Evolutionary conservation across 164 flowering plant genomes (phyloP), one percentile per base, ranked within the genome.

Genomic region (Stephania yunnanensis): DNA sequence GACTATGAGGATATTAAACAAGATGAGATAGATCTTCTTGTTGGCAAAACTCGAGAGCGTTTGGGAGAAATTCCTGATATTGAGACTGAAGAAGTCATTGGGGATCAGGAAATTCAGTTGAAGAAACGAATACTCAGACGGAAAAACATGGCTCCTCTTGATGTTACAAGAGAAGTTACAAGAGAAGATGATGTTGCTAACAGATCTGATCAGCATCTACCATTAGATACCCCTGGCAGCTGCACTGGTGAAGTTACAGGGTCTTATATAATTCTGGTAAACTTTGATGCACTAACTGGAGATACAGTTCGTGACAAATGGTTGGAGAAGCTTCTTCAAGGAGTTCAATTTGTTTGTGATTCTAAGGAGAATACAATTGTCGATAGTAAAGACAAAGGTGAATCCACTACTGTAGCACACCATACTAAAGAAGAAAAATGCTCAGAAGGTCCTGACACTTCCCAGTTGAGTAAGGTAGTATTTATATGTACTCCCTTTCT

Each of bases 1-100:
- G 98, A 95, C 76, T 93, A 92, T 77, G 95, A 91, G 79, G 97
- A 95, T 50, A 79, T 74, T 63, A 89, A 87, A 68, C 99, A 95
- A 75, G 89, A 90, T 74, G 97, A 95, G 76, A 91, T 95, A 75
- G 93, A 95, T 83, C 87, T 89, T 75, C 95, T 95, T 72, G 97
- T 95, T 74, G 87, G 90, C 79, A 90, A 95, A 81, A 95, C 99
- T 63, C 70, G 79, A 20, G 76, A 85, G 30, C 84, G 90, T 13
- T 70, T 95, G 58, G 97, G 90, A 46, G 97, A 93, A 65, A 92
- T 92, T 83, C 92, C 89, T 55, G 95, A 95, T 74, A 46, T 95
- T 74, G 93, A 90, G 72, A 55, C 78, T 63, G 95, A 87, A 76
- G 94, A 88, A 22, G 74, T 73, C 71, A 68, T 78, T 75, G 78